A percentile compares a stretch with the other conserved stretches of the same genome.
Conservation (phyloP, 2,329 filamentous ascomycete genomes). For the Pseudogymnoascus sp. region DNA sequence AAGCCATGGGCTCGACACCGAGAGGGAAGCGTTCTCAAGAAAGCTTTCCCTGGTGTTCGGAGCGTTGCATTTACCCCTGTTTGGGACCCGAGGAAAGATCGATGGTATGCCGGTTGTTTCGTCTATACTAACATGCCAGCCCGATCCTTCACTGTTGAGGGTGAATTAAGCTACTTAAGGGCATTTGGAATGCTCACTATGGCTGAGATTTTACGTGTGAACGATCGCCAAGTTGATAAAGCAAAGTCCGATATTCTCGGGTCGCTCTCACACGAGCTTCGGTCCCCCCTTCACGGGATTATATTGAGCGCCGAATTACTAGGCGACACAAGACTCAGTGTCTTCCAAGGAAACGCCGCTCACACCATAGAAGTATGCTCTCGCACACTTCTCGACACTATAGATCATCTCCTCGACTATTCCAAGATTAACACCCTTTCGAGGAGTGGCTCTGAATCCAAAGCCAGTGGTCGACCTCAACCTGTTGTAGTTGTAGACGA, state of each 20-base stretch:
- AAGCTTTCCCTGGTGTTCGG: slow-evolving; percentile 36
- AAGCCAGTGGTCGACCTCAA: not conserved
- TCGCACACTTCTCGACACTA: slow-evolving; percentile 44
- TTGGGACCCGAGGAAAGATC: slow-evolving; percentile 38
- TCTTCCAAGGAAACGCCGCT: slow-evolving; percentile 38
- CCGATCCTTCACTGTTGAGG: slow-evolving; percentile 22
- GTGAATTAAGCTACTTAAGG: slow-evolving; percentile 21
- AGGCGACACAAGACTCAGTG: slow-evolving; percentile 39
- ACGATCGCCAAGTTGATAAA: slow-evolving; percentile 21
- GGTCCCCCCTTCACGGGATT: slow-evolving; percentile 37
- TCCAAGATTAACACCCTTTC: slow-evolving; percentile 43
- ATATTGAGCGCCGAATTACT: slow-evolving; percentile 45
- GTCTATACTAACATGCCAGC: slow-evolving; percentile 25
- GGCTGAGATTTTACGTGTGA: slow-evolving; percentile 22
- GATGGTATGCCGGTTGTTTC: slow-evolving; percentile 44
- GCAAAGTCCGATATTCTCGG: slow-evolving; percentile 26
- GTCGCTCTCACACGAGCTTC: slow-evolving; percentile 25
- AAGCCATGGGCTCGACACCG: not conserved
- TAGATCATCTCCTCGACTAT: slow-evolving; percentile 45
- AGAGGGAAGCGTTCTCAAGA: slow-evolving; percentile 28
- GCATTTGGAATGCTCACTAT: slow-evolving; percentile 24
- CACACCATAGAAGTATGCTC: slow-evolving; percentile 44
- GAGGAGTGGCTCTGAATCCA: not conserved
- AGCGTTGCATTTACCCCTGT: slow-evolving; percentile 42
- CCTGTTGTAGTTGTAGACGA: not conserved